Percentiles rank a stretch among this genome's conserved stretches.
Conservation (phyloP, 2,329 filamentous ascomycete species). For the Monosporascus sp. region DNA sequence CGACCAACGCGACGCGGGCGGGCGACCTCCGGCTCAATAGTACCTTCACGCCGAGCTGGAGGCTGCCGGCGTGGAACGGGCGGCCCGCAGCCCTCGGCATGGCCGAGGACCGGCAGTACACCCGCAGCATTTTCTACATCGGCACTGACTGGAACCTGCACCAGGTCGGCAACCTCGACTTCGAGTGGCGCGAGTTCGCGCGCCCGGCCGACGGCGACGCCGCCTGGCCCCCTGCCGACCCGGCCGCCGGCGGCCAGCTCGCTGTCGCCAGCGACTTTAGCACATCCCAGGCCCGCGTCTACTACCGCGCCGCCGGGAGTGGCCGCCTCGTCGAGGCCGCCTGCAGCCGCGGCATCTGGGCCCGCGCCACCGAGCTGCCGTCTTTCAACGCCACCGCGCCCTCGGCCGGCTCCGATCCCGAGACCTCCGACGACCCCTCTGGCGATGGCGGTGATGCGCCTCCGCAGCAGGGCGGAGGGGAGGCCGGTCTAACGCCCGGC, state of each 20-base stretch:
- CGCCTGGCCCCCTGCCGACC: slow-evolving; percentile 21
- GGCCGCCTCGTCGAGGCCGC: slow-evolving; percentile 27
- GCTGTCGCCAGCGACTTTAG: slow-evolving; percentile 23
- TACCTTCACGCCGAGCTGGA: slow-evolving; percentile 17
- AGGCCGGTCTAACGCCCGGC: slow-evolving; percentile 25
- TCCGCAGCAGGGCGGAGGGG: background rate
- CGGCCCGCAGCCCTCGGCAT: slow-evolving; percentile 22
- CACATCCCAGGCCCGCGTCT: slow-evolving; percentile 23
- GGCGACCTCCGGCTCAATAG: slow-evolving; percentile 12
- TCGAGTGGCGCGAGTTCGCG: slow-evolving; percentile 21
- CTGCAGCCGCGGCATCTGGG: slow-evolving; percentile 25
- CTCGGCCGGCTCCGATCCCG: slow-evolving; percentile 1
- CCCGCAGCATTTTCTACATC: slow-evolving; percentile 31
- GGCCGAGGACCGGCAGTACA: slow-evolving; percentile 21
- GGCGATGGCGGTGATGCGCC: background rate
- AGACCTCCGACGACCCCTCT: slow-evolving; percentile 1
- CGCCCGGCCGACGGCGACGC: slow-evolving; percentile 7
- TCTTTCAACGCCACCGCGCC: slow-evolving; percentile 15
- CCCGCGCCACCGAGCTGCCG: slow-evolving; percentile 19
- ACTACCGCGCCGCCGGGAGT: slow-evolving; percentile 24
- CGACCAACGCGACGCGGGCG: slow-evolving; percentile 21
- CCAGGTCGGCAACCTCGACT: slow-evolving; percentile 20
- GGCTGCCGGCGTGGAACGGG: slow-evolving; percentile 27
- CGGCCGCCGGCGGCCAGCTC: slow-evolving; percentile 22
- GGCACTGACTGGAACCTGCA: slow-evolving; percentile 31